Conservation (phyloP, 2,329 filamentous ascomycete genomes). For the Ceratocystis ficicola region DNA sequence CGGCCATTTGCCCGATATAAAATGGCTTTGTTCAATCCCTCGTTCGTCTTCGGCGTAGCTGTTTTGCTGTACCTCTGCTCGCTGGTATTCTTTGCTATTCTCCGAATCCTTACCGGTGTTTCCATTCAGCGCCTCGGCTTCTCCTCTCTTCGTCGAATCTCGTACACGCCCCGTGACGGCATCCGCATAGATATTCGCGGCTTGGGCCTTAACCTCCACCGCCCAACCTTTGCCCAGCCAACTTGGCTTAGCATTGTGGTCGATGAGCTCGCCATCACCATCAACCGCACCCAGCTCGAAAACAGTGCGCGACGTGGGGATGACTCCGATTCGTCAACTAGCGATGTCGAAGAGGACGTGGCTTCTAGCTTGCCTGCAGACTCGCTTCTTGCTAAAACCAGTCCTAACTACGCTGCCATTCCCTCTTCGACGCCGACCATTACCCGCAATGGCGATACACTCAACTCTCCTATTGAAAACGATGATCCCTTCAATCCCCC, state of each 20-base stretch:
- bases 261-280: conserved; percentile 69
- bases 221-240: conserved; percentile 90
- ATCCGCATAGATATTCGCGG: conserved; percentile 80
- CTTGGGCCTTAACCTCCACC: conserved; percentile 75
- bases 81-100: conserved; percentile 83
- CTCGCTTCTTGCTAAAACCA: conserved; percentile 1
- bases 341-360: conserved; percentile 18
- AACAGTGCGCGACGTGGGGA: conserved; percentile 28
- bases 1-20: not conserved
- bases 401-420: not conserved
- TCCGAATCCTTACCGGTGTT: conserved; percentile 83
- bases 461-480: conserved; percentile 23
- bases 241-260: conserved; percentile 91
- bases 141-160: conserved; percentile 77
- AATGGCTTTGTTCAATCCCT: conserved; percentile 58
- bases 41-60: conserved; percentile 75
- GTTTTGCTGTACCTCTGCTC: conserved; percentile 81
- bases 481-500: conserved; percentile 23
- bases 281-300: conserved; percentile 58
- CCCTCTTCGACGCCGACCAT: conserved; percentile 23
- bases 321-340: conserved; percentile 9
- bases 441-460: conserved; percentile 25
- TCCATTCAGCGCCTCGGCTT: conserved; percentile 95
- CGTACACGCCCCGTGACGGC: conserved; percentile 81
- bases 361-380: not conserved